Base-by-base conservation (phyloP, 2,329 filamentous ascomycete genomes). In the Ambrosiella xylebori region DNA sequence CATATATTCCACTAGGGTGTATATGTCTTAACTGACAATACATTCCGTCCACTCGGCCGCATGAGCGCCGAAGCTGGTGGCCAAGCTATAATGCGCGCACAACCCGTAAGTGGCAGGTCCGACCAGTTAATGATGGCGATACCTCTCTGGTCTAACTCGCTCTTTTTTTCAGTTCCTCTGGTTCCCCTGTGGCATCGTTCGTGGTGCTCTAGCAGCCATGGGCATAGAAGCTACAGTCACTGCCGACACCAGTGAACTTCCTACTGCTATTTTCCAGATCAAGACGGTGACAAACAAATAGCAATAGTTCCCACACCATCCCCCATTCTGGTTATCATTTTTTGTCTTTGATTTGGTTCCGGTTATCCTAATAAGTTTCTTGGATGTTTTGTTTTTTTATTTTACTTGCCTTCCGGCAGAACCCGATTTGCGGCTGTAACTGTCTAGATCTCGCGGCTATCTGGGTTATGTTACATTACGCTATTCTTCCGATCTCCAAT, bases 21-120 rank as follows among this genome's bases (percentile, higher is more conserved):
- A 64, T 98, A 96, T 70, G 93, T 98, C 49, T 74, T 98, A 56
- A 97, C 91, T 12, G 93, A 98, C 71, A 89, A 89, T 68, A 76
- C 84, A 8, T 98, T 98, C 73, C 84, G 88, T 54, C 90, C 91
- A 0, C 84, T 98, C 64, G 79, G 82, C 40, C 80, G 89, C 54
- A 96, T 97, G 90, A 91, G 86, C 66, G 86, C 89, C 63, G 85
- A 91, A 64, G 75, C 81, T 15, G 80, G 84, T 45, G 82, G 84
- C 9, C 83, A 88, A 67, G 86, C 85, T 13, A 78, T 90, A 54
- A 72, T 78, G 17, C 77, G 82, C 65, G 89, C 89, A 35, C 87
- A 94, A 67, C 84, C 86, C 63, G 88, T 94, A 78, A 64, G 82
- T 73, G 4, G 2, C 1, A 49, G 13, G 7, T 44, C 27, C n/a